Conservation (phyloP, 352 stramenopile genomes). For the Phytophthora agathidicida region DNA sequence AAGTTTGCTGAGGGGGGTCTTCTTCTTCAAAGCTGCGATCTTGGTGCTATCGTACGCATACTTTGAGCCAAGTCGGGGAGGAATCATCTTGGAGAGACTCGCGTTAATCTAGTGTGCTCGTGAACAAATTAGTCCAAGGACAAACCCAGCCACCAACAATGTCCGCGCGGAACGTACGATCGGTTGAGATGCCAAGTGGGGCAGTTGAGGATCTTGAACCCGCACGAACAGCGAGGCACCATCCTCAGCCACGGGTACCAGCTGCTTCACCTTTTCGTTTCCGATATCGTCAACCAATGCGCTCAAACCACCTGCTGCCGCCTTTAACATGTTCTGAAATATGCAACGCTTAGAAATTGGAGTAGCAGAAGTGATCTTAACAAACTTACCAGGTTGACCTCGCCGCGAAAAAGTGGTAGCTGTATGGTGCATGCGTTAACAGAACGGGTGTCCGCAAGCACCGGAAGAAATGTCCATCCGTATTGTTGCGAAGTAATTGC, state of each 20-base stretch:
- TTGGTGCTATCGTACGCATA: conserved; percentile 61
- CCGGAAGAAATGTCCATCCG: conserved; percentile 69
- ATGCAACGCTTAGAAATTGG: not conserved
- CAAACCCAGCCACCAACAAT: not conserved
- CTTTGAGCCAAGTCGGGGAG: conserved; percentile 38
- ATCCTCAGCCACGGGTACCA: conserved; percentile 38
- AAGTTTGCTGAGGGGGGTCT: conserved; percentile 61
- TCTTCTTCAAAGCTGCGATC: conserved; percentile 60
- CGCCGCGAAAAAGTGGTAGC: conserved; percentile 65
- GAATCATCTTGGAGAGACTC: conserved; percentile 53
- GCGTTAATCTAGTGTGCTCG: conserved; percentile 23
- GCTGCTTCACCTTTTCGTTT: conserved; percentile 51
- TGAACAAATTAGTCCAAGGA: not conserved
- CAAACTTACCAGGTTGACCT: conserved; percentile 61
- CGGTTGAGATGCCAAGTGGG: conserved; percentile 33
- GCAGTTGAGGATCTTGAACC: conserved; percentile 66
- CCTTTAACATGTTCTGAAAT: conserved; percentile 44
- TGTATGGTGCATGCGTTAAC: conserved; percentile 52
- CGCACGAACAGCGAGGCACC: conserved; percentile 66
- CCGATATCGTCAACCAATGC: conserved; percentile 47
- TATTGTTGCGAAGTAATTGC: conserved; percentile 50
- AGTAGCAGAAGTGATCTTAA: not conserved
- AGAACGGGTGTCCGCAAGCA: conserved; percentile 43
- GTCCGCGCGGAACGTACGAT: conserved; percentile 60
- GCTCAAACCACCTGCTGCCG: conserved; percentile 20